A percentile compares a stretch with the other conserved stretches of the same genome.
Conservation (phyloP, 208 protist genomes). For the Leishmania guyanensis region DNA sequence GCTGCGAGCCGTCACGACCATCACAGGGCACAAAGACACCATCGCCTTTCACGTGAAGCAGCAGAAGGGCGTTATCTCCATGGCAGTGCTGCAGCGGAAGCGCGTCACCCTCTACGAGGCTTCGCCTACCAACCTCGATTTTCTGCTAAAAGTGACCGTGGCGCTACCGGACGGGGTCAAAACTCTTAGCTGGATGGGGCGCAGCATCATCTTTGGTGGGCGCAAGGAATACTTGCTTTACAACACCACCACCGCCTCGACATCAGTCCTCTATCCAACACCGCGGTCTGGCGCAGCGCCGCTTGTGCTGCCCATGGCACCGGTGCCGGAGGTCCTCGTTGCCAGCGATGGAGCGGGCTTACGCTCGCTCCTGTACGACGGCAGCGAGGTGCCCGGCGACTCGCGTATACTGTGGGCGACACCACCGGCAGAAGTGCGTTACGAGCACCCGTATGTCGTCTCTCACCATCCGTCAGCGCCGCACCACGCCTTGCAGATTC, state of each 20-base stretch:
- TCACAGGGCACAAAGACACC: slow-evolving; percentile 42
- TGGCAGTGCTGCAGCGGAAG: slow-evolving; percentile 62
- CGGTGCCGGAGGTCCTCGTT: slow-evolving; percentile 66
- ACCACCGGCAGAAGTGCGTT: slow-evolving; percentile 32
- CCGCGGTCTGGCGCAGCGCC: slow-evolving; percentile 41
- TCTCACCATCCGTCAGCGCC: slow-evolving; percentile 34
- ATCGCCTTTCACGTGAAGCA: slow-evolving; percentile 49
- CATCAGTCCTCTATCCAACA: slow-evolving; percentile 27
- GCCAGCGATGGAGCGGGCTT: slow-evolving; percentile 39
- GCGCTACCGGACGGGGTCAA: slow-evolving; percentile 51
- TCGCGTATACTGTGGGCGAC: slow-evolving; percentile 22
- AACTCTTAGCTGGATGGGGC: slow-evolving; percentile 55
- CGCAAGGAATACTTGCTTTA: slow-evolving; percentile 52
- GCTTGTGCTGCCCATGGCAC: slow-evolving; percentile 60
- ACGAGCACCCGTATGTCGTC: slow-evolving; percentile 65
- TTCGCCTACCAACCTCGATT: slow-evolving; percentile 22
- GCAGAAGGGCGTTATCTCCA: slow-evolving; percentile 37
- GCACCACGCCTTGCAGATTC: slow-evolving; percentile 49
- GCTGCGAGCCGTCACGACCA: slow-evolving; percentile 18
- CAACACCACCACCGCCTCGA: slow-evolving; percentile 23
- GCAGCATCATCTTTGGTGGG: slow-evolving; percentile 56
- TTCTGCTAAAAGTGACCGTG: slow-evolving; percentile 36
- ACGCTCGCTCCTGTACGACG: slow-evolving; percentile 58
- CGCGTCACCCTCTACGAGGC: slow-evolving; percentile 61
- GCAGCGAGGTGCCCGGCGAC: slow-evolving; percentile 51